Percentiles rank a stretch among this genome's conserved stretches.
Conservation (phyloP, 192 early-diverging fungal genomes). For the Umbelopsis ramanniana region DNA sequence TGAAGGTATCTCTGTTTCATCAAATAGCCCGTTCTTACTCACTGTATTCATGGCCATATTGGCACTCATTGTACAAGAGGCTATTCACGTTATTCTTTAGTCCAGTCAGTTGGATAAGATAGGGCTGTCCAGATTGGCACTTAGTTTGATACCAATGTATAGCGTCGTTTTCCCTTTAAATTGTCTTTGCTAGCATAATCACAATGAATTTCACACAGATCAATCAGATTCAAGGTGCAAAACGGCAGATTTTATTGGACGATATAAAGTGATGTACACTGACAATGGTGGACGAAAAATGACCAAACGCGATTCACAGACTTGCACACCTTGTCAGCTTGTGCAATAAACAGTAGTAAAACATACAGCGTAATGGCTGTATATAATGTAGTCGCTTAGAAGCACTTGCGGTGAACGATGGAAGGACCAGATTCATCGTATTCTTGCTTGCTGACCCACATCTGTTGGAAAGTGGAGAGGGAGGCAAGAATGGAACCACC, state of each 20-base stretch:
- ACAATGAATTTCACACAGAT: neutral
- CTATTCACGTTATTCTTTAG: too few species aligned
- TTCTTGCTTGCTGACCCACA: constrained; percentile 99
- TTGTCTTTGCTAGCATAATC: too few species aligned
- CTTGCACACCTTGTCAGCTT: neutral
- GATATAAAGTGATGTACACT: neutral
- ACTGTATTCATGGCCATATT: neutral
- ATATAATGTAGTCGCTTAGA: constrained; percentile 54
- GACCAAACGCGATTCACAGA: neutral
- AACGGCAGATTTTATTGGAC: neutral
- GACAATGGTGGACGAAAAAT: neutral
- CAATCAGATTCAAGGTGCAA: neutral
- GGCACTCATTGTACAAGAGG: neutral
- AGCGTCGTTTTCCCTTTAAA: too few species aligned
- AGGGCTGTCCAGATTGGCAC: too few species aligned
- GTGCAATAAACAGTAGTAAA: neutral
- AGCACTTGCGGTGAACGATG: constrained; percentile 99
- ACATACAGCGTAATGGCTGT: neutral
- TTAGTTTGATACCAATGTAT: too few species aligned
- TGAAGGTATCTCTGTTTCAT: neutral
- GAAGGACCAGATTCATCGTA: constrained; percentile 98
- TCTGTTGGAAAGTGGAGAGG: constrained; percentile 97
- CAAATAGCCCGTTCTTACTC: neutral
- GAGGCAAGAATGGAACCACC: constrained; percentile 97
- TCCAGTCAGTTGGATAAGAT: too few species aligned